Base-by-base conservation (phyloP, 306 rosid genomes). In the Quercus alba region DNA sequence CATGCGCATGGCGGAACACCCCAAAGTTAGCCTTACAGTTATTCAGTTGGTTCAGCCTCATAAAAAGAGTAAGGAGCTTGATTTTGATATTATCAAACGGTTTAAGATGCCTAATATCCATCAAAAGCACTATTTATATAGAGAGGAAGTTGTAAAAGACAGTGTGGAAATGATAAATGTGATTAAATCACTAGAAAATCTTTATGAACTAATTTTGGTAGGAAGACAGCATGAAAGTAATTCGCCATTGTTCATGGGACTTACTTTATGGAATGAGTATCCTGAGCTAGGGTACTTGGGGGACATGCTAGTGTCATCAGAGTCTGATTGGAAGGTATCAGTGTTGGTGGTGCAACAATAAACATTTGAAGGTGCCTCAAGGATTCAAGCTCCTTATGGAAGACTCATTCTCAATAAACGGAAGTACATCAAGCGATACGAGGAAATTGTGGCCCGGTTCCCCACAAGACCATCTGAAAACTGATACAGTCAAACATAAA, bases 301-400 rank as follows among this genome's bases (percentile, higher is more conserved):
- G 17, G 92, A 90, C 76, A 81, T 90, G 88, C 49, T 89, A 8
- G 86, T 81, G 0, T 83, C 92, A 28, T 78, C 85, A 0, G 86
- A 86, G 73, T 81, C 84, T 3, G 62, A 69, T 2, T 75, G 72
- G 33, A 73, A 79, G 30, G 81, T 75, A 0, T 83, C 92, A 2
- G 85, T 90, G 56, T 68, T 90, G 80, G 93, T 89, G 57, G 82
- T 92, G 76, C 94, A 92, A 21, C 94, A 90, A 56, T 94, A 86
- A 21, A 56, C 77, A 3, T 44, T 57, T 67, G 84, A 28, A 64
- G 28, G 54, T 6, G 33, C 10, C 73, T 1, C 73, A 49, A 49
- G 54, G 46, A 61, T 72, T 79, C n/a, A 76, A 55, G 30, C 35
- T 66, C 54, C 52, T 46, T n/a, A 56, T 55, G 63, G 72, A 70